Base-by-base conservation (phyloP, 345 rosid genomes). In the Boechera stricta region DNA sequence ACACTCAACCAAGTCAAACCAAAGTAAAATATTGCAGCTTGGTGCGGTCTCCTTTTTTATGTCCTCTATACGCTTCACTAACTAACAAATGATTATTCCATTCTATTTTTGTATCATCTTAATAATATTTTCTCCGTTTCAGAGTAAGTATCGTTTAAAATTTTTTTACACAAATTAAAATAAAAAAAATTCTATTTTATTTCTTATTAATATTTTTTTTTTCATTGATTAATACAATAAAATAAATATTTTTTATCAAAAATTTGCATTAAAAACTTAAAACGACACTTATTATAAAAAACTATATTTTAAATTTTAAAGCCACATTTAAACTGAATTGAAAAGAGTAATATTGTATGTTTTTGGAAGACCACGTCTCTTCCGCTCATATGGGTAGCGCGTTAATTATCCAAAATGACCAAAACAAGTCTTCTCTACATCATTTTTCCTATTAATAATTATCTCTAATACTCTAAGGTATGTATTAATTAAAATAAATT, bases 351-450 rank as follows among this genome's bases (percentile, higher is more conserved):
- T 54, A 44, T 21, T 54, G 2, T 67, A 47, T 45, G 60, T 5
- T 51, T n/a, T 49, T 58, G 8, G 33, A 67, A 58, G 69, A 76
- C 54, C 74, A 76, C 31, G 69, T 42, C 64, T 69, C 63, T 62
- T 62, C 42, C 42, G 56, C 64, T 69, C 52, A 28, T 10, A 5
- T 24, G 57, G 39, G 29, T 31, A 61, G 49, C 69, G 63, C 55
- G 68, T 66, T 45, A 57, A 33, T 9, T 15, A 74, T 66, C 24
- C 42, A 66, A 54, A 47, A 44, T 55, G 57, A 64, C 72, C 51
- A 68, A 12, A 68, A 28, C 26, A 58, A 60, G 55, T 62, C 65
- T 5, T 15, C 68, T 9, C 52, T 48, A 48, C 69, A 51, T 57
- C 16, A 59, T 51, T 32, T 26, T 64, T 31, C 31, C 13, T 60